Evolutionary conservation across 176 grass and related monocot genomes (phyloP), one percentile per base, ranked within the genome.

Genomic region (Rhynchospora pubera): DNA sequence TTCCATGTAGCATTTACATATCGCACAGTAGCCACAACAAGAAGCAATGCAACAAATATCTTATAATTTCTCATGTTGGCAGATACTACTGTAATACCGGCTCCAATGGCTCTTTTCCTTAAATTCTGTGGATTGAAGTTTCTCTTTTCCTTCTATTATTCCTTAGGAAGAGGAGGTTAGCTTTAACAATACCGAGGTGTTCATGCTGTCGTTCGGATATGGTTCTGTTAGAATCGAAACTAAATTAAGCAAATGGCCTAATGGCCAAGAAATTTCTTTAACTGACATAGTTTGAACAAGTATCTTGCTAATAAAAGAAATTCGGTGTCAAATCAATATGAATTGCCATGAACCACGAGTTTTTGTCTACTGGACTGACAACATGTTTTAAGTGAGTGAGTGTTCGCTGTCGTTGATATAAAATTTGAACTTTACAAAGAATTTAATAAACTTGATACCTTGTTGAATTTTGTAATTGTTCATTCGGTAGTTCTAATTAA

Each of bases 221-320:
- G 21, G 15, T 65, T 60, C 32, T 50, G 44, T 65, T 82, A 66
- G 45, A 48, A 64, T n/a, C 42, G 26, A 6, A 11, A 21, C 79
- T 64, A 82, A 82, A 65, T 19, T 66, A 46, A 82, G 79, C 0
- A 82, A 82, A 82, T 28, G 3, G 22, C 52, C 7, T 75, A 44
- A 61, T 16, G 60, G 55, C 30, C 30, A 74, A 18, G 53, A 32
- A 32, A 16, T 43, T 7, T 46, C 22, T 84, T 57, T 14, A 62
- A 46, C 70, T 76, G 70, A 84, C 57, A 30, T 58, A 21, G 18
- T 71, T 71, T 24, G 53, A 84, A 76, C 23, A 6, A 55, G 48
- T 48, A 59, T 74, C 57, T 80, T 62, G 30, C 78, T 62, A 80
- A 83, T 73, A 43, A 43, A 59, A 73, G 81, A 83, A 83, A 83